Evolutionary conservation across 2,329 filamentous ascomycete species (phyloP), one percentile per base, ranked within the genome.

Genomic region (Colletotrichum lindemuthianum): DNA sequence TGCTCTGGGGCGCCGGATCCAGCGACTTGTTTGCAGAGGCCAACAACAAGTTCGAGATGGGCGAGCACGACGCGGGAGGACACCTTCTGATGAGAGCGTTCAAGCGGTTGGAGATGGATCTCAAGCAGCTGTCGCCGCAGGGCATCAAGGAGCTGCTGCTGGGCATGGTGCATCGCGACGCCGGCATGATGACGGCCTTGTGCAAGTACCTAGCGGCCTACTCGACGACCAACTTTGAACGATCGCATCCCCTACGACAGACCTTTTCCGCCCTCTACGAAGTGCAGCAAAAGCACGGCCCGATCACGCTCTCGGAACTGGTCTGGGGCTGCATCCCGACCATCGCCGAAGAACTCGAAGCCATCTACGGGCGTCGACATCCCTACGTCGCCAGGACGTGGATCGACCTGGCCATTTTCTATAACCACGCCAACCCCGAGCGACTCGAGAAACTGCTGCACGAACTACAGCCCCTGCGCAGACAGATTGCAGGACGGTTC

Each of bases 171-270:
- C 74, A 79, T 53, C 76, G 79, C 37, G 78, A 82, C 57, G 74
- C 77, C 12, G 79, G 78, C 15, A 75, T 81, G 75, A 78, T 81
- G 73, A 79, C 78, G n/a, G 78, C 79, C 1, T 71, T 82, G 12
- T 81, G 77, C 71, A 81, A 81, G 59, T 82, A 81, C 63, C 68
- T 82, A 37, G 77, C 78, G 2, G 79, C 79, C 11, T 81, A 79
- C 60, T 77, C 79, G 48, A 73, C 77, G 6, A 81, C 78, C 1
- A 79, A 81, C 67, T 73, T 79, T 34, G 79, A 81, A 57, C 75
- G 78, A 39, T 72, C 77, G 4, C 79, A 81, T 63, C 79, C 79
- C 2, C 71, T 81, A 15, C 77, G 79, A 8, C 77, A 77, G 58
- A 80, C 81, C 3, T 81, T 81, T 59, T 74, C 72, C 12, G 78